A percentile compares a stretch with the other conserved stretches of the same genome.
Evolutionary conservation across 495 filamentous ascomycete species (phyloP).

Genomic region (Penicillium fimorum): DNA sequence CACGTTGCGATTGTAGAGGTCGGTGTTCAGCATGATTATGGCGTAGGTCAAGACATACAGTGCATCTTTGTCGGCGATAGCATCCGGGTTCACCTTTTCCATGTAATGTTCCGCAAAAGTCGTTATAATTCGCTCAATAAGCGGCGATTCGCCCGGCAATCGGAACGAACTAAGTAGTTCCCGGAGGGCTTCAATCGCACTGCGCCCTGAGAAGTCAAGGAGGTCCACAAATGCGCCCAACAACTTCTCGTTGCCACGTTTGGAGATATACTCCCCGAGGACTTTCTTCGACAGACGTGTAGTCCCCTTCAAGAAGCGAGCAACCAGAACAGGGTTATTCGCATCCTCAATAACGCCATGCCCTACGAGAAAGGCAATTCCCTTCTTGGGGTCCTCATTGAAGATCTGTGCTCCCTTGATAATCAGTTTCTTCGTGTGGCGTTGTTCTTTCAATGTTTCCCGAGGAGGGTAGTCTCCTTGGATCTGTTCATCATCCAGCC

Average conservation of each 20-base stretch:
- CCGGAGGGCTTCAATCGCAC: constrained; percentile 86
- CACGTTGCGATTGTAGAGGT: constrained; percentile 91
- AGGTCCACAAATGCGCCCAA: constrained; percentile 78
- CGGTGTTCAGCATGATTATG: constrained; percentile 94
- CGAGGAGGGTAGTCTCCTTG: constrained; percentile 67
- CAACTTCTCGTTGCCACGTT: constrained; percentile 77
- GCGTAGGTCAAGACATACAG: constrained; percentile 90
- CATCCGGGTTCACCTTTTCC: constrained; percentile 64
- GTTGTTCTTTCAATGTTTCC: constrained; percentile 61
- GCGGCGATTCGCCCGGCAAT: constrained; percentile 82
- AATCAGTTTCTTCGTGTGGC: constrained; percentile 79
- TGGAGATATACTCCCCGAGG: constrained; percentile 89
- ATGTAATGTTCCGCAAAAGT: constrained; percentile 86
- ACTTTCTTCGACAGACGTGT: constrained; percentile 84
- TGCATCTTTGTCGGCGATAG: constrained; percentile 85
- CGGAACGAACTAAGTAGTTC: constrained; percentile 90
- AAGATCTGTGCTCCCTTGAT: constrained; percentile 88
- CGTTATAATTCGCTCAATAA: constrained; percentile 92
- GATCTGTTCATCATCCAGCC: constrained; percentile 68
- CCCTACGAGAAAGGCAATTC: constrained; percentile 78
- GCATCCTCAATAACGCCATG: constrained; percentile 79
- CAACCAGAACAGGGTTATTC: constrained; percentile 68
- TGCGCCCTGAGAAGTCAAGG: constrained; percentile 82
- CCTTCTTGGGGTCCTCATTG: constrained; percentile 89
- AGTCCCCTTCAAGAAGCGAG: constrained; percentile 81